These are phyloP conservation scores for Insectozyma bohioensis DNA, from an alignment of 1,139 yeast species.

Conservation along the genomic window DNA sequence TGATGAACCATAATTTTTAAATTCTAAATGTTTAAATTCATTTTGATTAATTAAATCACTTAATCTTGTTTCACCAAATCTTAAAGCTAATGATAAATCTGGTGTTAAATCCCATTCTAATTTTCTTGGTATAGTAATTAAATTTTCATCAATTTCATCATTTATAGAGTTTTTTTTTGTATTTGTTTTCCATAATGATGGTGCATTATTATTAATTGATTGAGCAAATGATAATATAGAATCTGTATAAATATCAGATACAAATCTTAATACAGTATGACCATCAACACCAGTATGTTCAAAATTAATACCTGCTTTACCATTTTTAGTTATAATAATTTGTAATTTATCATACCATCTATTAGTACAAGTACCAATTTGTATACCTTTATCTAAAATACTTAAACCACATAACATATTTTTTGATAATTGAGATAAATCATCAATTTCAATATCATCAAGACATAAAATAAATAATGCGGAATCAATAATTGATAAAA, in stretches of 20 bases:
- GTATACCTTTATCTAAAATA: constrained; percentile 78
- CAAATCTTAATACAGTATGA: constrained; percentile 86
- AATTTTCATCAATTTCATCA: constrained; percentile 21
- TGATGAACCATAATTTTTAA: constrained; percentile 71
- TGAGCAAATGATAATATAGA: constrained; percentile 84
- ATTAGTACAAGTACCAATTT: constrained; percentile 91
- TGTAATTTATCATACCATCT: constrained; percentile 95
- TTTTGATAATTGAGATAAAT: constrained; percentile 68
- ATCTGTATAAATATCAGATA: constrained; percentile 88
- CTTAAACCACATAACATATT: constrained; percentile 87
- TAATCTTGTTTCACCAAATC: constrained; percentile 89
- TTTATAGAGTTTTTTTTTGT: constrained; percentile 7
- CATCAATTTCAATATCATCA: constrained; percentile 71
- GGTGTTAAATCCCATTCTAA: constrained; percentile 84
- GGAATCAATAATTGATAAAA: constrained; percentile 70
- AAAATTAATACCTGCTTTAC: constrained; percentile 90
- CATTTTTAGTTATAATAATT: constrained; percentile 84
- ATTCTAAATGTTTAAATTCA: constrained; percentile 81
- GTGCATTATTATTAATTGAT: constrained; percentile 77
- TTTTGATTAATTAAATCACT: constrained; percentile 88
- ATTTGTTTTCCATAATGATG: constrained; percentile 59
- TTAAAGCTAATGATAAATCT: constrained; percentile 73
- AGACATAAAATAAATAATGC: constrained; percentile 80
- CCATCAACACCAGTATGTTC: constrained; percentile 98
- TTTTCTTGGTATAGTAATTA: constrained; percentile 75